Evolutionary conservation across 116 monocot species (phyloP), one percentile per base, ranked within the genome.

Genomic region (Dioscorea cayenensis): DNA sequence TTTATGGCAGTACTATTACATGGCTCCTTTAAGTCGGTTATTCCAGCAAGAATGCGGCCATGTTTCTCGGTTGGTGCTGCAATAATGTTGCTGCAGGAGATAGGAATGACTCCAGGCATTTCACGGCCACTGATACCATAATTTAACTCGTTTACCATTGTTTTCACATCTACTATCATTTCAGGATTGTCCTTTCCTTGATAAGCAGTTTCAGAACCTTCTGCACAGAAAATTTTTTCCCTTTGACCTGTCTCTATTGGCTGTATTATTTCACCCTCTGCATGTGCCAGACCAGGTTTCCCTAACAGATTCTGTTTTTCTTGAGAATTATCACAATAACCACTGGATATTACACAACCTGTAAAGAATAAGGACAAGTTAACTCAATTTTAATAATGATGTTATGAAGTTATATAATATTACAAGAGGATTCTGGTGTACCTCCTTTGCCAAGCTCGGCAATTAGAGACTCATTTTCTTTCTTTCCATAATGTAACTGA

Each of bases 381-480:
- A 7, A 43, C 43, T 9, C 43, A 43, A 43, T 10, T 43, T 10
- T 43, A 1, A 43, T 43, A 43, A 43, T 43, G 43, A 43, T 6
- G 43, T 8, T 43, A 43, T 43, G 32, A 32, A 32, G 4, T 43
- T 43, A 43, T 43, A 43, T 43, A 43, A 43, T 43, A 12, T 43
- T 10, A 43, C 12, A 12, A 43, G 43, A 43, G 7, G 43, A 43
- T 43, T 43, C 43, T 43, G 9, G 13, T 66, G 49, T 69, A 80
- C 80, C 84, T 78, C 71, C 77, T 71, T 38, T 68, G 3, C 28
- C 68, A 14, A 52, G 25, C 19, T 66, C 23, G 28, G 36, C 36
- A 13, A 22, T 49, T 3, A 62, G 28, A 55, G 67, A 67, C 69
- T 63, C 62, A 43, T 65, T 67, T 50, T 22, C 22, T 78, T 65